Conservation (phyloP, 1,139 yeast species). For the Taphrina deformans region DNA sequence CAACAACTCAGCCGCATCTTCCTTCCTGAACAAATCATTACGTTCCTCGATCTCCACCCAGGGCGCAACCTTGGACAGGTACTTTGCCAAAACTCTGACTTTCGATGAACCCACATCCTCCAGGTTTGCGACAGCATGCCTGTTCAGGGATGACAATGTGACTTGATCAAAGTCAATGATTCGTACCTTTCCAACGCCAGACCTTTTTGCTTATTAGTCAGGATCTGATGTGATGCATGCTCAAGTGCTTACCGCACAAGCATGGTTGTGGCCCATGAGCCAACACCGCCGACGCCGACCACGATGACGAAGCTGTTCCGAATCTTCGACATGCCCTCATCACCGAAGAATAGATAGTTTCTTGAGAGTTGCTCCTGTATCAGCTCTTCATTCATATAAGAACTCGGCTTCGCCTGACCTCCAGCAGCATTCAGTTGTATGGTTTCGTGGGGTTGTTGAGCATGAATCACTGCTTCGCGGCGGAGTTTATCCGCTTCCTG, state of each 20-base stretch:
- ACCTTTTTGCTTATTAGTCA: slow-evolving; percentile 41
- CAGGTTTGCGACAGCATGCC: slow-evolving; percentile 90
- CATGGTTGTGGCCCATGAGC: slow-evolving; percentile 95
- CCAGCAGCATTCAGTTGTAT: slow-evolving; percentile 9
- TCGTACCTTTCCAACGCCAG: slow-evolving; percentile 77
- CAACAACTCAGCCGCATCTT: slow-evolving; percentile 60
- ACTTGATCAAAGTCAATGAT: slow-evolving; percentile 95
- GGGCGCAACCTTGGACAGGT: slow-evolving; percentile 76
- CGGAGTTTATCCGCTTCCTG: neutral
- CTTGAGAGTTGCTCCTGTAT: slow-evolving; percentile 89
- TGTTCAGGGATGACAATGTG: slow-evolving; percentile 80
- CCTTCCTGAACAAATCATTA: slow-evolving; percentile 73
- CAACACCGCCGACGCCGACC: slow-evolving; percentile 99
- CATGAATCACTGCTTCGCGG: neutral
- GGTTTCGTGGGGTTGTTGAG: slow-evolving; percentile 20
- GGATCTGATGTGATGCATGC: neutral
- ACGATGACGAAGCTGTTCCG: slow-evolving; percentile 75
- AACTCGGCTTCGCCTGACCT: neutral
- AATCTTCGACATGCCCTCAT: slow-evolving; percentile 74
- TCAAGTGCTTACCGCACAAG: slow-evolving; percentile 55
- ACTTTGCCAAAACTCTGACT: slow-evolving; percentile 53
- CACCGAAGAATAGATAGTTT: slow-evolving; percentile 86
- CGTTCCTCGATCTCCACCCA: slow-evolving; percentile 81
- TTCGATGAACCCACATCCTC: slow-evolving; percentile 89
- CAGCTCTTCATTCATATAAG: slow-evolving; percentile 58